Evolutionary conservation across 2,329 filamentous ascomycete species (phyloP).

Genomic region (Neonectria neomacrospora): DNA sequence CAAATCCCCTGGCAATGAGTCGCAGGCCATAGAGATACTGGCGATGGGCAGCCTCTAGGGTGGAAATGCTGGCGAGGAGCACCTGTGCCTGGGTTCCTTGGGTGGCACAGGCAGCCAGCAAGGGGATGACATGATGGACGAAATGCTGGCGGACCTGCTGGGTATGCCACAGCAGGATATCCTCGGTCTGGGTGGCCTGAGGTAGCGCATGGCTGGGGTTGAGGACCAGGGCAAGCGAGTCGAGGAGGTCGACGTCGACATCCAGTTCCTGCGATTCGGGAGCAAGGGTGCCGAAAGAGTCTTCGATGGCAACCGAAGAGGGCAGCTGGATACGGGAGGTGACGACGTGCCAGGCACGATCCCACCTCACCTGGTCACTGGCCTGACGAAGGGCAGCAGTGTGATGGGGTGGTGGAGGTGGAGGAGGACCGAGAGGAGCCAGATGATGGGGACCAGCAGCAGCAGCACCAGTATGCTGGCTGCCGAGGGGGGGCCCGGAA

Average conservation of each 20-base stretch:
- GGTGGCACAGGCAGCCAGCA: constrained; percentile 60
- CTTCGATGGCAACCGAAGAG: constrained; percentile 64
- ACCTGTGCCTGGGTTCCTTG: constrained; percentile 58
- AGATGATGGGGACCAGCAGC: constrained; percentile 16
- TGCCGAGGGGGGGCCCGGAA: not conserved
- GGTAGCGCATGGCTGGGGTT: constrained; percentile 59
- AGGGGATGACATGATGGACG: constrained; percentile 66
- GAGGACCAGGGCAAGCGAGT: constrained; percentile 65
- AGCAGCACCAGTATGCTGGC: not conserved
- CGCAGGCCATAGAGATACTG: constrained; percentile 67
- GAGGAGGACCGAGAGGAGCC: constrained; percentile 23
- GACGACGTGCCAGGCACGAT: constrained; percentile 71
- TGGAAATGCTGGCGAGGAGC: constrained; percentile 63
- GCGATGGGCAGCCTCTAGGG: constrained; percentile 68
- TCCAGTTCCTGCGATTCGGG: constrained; percentile 58
- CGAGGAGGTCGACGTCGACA: constrained; percentile 58
- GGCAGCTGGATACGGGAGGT: constrained; percentile 68
- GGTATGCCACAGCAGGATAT: constrained; percentile 69
- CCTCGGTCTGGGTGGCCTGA: constrained; percentile 62
- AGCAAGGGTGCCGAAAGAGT: constrained; percentile 62
- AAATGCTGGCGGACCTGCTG: constrained; percentile 71
- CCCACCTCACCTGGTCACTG: constrained; percentile 67
- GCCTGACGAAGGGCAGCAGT: constrained; percentile 40
- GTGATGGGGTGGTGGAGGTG: constrained; percentile 36
- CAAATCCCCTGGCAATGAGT: constrained; percentile 61